phyloP scores from a whole-genome alignment of 2,329 filamentous ascomycete genomes.

The Zymoseptoria tritici region DNA sequence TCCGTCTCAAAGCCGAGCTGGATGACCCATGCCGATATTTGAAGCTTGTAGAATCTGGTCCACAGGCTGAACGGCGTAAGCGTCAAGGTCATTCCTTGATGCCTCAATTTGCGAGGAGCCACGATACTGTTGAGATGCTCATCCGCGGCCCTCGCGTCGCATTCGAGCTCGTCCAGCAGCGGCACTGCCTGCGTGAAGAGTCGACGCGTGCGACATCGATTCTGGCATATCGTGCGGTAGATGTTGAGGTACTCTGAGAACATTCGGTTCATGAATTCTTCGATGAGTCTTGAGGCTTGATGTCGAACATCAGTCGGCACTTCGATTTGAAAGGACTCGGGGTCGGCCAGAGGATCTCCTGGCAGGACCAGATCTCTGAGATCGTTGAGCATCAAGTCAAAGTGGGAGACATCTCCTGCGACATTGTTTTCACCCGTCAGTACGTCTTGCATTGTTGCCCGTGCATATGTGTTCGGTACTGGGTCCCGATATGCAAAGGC shows the following conservation, averaged over 20 bases:
- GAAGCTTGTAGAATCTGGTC: slow-evolving; percentile 85
- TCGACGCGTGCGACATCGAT: slow-evolving; percentile 79
- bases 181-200: slow-evolving; percentile 77
- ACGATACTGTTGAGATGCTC: slow-evolving; percentile 8
- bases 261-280: slow-evolving; percentile 53
- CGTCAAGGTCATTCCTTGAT: slow-evolving; percentile 24
- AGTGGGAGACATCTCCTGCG: slow-evolving; percentile 59
- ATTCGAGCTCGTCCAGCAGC: slow-evolving; percentile 78
- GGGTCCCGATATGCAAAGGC: slow-evolving; percentile 61
- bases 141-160: slow-evolving; percentile 49
- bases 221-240: slow-evolving; percentile 78
- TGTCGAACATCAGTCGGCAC: slow-evolving; percentile 65
- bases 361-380: slow-evolving; percentile 71
- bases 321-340: slow-evolving; percentile 68
- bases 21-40: slow-evolving; percentile 76
- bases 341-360: slow-evolving; percentile 61
- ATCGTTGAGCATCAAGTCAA: slow-evolving; percentile 70
- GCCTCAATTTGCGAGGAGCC: not conserved
- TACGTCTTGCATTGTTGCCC: slow-evolving; percentile 46
- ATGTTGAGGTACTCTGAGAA: slow-evolving; percentile 67
- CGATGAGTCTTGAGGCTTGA: slow-evolving; percentile 65
- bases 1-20: slow-evolving; percentile 92
- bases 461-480: slow-evolving; percentile 74
- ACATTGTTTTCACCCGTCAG: slow-evolving; percentile 67
- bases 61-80: slow-evolving; percentile 75